Base-by-base conservation (phyloP, 768 basidiomycete genomes). In the Suillus ampliporus region DNA sequence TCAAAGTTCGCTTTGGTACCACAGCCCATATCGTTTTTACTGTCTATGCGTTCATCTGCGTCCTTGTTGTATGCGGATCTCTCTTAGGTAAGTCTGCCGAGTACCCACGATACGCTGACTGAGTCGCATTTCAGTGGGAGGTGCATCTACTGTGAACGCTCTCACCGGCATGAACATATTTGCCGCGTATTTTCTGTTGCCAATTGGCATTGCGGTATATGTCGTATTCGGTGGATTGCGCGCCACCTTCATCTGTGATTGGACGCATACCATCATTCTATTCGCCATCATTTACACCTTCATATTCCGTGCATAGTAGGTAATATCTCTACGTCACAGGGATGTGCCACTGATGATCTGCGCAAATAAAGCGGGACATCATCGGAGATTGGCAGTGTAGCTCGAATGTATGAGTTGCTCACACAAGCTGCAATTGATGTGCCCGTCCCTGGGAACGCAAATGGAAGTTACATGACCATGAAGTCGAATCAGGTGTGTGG, bases 311-410 rank as follows among this genome's bases (percentile, higher is more conserved):
- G 57, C 59, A 17, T 68, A 66, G n/a, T 57, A 61, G 3, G 44
- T 43, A 35, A 28, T 14, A 34, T 26, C 14, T 7, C 23, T 28
- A 15, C 26, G 43, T 21, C 58, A 44, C 40, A 61, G 13, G 23
- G 23, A 51, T 4, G 6, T 46, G 14, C n/a, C 28, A 26, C 58
- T 31, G 38, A 19, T 11, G 28, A 26, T 56, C 5, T 37, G 37
- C 21, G 23, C 21, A 17, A 58, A n/a, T 41, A 26, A 37, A 61
- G 61, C n/a, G 60, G 60, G 38, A 89, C 91, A 2, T 87, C 83
- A 51, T 73, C 80, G 50, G 88, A 90, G 71, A 93, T 96, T 51
- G 94, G 94, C 14, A 87, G 86, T 44, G 19, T 57, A 1, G 37
- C 52, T n/a, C 51, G 57, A 35, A 60, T 71, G 17, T 65, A 67